These are phyloP conservation scores for Solanum acaule DNA, from an alignment of 257 asterid species.

Conservation along the genomic window DNA sequence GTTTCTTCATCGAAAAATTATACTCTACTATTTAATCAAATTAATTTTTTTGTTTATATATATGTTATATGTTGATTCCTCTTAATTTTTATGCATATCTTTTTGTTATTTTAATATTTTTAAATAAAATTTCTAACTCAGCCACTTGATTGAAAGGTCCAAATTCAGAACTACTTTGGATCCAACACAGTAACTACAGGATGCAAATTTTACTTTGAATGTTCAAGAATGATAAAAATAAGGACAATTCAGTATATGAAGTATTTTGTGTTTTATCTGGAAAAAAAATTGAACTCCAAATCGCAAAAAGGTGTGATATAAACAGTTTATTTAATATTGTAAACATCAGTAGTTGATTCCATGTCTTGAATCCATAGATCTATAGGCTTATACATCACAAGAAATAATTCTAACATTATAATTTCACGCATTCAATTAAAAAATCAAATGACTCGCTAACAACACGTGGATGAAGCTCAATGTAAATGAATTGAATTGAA, in stretches of 20 bases:
- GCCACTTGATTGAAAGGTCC: not conserved
- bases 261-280: not conserved
- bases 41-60: too few relatives aligned
- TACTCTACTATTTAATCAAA: not conserved
- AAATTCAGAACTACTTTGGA: not conserved
- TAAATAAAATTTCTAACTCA: not conserved
- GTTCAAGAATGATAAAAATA: too few relatives aligned
- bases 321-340: not conserved
- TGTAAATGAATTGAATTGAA: too few relatives aligned
- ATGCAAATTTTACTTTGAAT: not conserved
- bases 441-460: not conserved
- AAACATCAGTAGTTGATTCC: accelerated
- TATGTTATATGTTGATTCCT: too few relatives aligned
- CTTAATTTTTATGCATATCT: not conserved
- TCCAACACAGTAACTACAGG: not conserved
- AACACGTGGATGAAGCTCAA: not conserved
- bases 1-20: too few relatives aligned
- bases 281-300: too few relatives aligned
- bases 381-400: not conserved
- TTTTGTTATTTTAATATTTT: too few relatives aligned
- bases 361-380: not conserved
- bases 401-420: not conserved
- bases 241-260: not conserved
- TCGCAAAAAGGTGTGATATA: not conserved
- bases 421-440: not conserved